phyloP scores from a whole-genome alignment of 2,329 filamentous ascomycete species.

The Colletotrichum neosansevieriae region DNA sequence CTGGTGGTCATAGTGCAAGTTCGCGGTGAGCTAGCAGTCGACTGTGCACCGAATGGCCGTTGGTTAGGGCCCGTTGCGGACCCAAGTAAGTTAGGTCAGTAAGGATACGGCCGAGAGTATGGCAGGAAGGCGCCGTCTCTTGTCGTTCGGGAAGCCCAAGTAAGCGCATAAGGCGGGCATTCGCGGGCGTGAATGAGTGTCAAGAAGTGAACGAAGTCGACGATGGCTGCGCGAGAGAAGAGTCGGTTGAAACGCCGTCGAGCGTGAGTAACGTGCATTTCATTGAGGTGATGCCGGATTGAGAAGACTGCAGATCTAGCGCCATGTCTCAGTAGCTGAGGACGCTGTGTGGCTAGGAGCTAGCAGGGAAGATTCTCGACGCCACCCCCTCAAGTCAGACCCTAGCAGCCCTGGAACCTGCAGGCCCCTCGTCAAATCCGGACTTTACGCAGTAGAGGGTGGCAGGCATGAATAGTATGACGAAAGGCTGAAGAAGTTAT shows the following conservation, averaged over 20 bases:
- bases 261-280: conserved; percentile 30
- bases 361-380: conserved; percentile 30
- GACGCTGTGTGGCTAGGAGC: conserved; percentile 15
- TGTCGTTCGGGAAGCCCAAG: conserved; percentile 36
- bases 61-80: conserved; percentile 34
- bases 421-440: conserved; percentile 27
- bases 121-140: conserved; percentile 38
- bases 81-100: conserved; percentile 19
- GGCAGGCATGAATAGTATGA: conserved; percentile 21
- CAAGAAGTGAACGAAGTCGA: conserved; percentile 21
- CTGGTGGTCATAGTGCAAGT: conserved; percentile 5
- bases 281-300: conserved; percentile 36
- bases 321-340: conserved; percentile 15
- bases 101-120: conserved; percentile 38
- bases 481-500: conserved; percentile 11
- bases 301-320: conserved; percentile 33
- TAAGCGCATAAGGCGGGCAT: conserved; percentile 24
- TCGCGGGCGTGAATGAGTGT: conserved; percentile 18
- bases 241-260: conserved; percentile 28
- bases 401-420: conserved; percentile 20
- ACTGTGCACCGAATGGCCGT: conserved; percentile 30
- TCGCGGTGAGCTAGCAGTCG: conserved; percentile 17
- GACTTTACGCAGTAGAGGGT: conserved; percentile 16
- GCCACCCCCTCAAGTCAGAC: conserved; percentile 25
- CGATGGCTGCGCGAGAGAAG: conserved; percentile 26